Conservation (phyloP, 352 stramenopile genomes). For the Phytophthora agathidicida region DNA sequence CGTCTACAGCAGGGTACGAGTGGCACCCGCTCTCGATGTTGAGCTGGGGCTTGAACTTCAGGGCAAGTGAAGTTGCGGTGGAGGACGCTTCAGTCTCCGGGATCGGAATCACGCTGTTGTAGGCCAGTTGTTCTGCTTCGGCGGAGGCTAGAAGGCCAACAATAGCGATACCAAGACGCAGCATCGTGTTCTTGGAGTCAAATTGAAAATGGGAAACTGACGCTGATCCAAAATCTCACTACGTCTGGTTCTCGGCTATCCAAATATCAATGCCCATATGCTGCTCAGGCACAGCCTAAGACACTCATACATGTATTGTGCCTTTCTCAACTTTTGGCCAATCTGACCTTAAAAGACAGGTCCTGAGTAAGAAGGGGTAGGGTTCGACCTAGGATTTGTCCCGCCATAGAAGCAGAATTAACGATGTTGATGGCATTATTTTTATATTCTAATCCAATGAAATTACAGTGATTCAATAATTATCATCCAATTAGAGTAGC, state of each 20-base stretch:
- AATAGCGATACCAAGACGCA: background rate
- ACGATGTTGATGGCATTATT: too few relatives aligned
- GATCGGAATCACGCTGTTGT: slow-evolving; percentile 15
- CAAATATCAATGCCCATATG: too few relatives aligned
- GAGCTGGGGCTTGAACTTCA: slow-evolving; percentile 31
- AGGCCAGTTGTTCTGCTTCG: slow-evolving; percentile 10
- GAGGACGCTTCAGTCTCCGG: slow-evolving; percentile 6
- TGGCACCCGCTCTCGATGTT: slow-evolving; percentile 20
- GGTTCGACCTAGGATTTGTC: background rate
- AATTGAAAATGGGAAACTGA: slow-evolving; percentile 1
- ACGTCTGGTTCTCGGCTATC: too few relatives aligned
- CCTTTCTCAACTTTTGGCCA: background rate
- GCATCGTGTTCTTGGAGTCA: background rate
- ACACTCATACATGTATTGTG: too few relatives aligned
- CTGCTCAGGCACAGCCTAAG: too few relatives aligned
- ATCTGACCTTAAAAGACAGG: background rate
- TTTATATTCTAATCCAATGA: too few relatives aligned
- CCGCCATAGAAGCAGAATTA: background rate
- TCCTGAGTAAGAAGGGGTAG: background rate
- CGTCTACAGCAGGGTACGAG: slow-evolving; percentile 21
- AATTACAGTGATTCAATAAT: too few relatives aligned
- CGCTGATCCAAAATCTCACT: too few relatives aligned
- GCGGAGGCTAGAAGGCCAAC: slow-evolving; percentile 1
- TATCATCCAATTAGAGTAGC: too few relatives aligned
- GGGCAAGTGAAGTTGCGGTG: background rate